These are phyloP conservation scores for Ophiosphaerella narmari DNA, from an alignment of 2,329 filamentous ascomycete genomes.

Conservation along the genomic window DNA sequence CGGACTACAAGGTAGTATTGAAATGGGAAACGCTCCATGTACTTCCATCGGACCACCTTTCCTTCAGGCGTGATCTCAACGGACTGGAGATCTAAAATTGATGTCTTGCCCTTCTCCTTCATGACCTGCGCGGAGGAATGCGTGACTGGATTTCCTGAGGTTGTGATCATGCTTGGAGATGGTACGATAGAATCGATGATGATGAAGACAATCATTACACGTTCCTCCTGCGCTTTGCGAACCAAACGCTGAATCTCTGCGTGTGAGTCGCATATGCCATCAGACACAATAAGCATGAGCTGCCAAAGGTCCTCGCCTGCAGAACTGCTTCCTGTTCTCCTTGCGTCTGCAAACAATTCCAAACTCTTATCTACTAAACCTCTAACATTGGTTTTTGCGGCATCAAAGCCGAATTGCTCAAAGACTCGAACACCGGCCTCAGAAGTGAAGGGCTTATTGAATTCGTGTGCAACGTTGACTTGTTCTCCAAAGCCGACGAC, in stretches of 20 bases:
- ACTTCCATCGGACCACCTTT: slow-evolving; percentile 80
- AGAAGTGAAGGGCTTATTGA: slow-evolving; percentile 78
- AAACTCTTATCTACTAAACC: slow-evolving; percentile 78
- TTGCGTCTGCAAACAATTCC: slow-evolving; percentile 77
- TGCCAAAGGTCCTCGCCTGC: slow-evolving; percentile 83
- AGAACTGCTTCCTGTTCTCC: slow-evolving; percentile 59
- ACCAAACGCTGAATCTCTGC: slow-evolving; percentile 81
- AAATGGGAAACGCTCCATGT: slow-evolving; percentile 95
- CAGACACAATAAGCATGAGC: slow-evolving; percentile 87
- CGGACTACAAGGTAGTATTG: slow-evolving; percentile 95
- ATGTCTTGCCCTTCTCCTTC: slow-evolving; percentile 60
- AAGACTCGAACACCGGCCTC: slow-evolving; percentile 84
- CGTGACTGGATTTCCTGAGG: slow-evolving; percentile 4
- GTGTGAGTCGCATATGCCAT: slow-evolving; percentile 91
- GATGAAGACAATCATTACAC: slow-evolving; percentile 98
- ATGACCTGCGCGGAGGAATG: slow-evolving; percentile 24
- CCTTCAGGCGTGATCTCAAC: slow-evolving; percentile 76
- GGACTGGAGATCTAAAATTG: slow-evolving; percentile 86
- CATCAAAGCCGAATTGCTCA: slow-evolving; percentile 81
- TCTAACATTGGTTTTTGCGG: slow-evolving; percentile 83
- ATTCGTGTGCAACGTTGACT: slow-evolving; percentile 83
- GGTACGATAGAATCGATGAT: slow-evolving; percentile 73
- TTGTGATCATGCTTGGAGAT: slow-evolving; percentile 7
- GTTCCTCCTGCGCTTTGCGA: slow-evolving; percentile 84
- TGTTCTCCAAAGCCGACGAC: slow-evolving; percentile 87